Evolutionary conservation across 345 rosid genomes (phyloP), one percentile per base, ranked within the genome.

Genomic region (Hirschfeldia incana): DNA sequence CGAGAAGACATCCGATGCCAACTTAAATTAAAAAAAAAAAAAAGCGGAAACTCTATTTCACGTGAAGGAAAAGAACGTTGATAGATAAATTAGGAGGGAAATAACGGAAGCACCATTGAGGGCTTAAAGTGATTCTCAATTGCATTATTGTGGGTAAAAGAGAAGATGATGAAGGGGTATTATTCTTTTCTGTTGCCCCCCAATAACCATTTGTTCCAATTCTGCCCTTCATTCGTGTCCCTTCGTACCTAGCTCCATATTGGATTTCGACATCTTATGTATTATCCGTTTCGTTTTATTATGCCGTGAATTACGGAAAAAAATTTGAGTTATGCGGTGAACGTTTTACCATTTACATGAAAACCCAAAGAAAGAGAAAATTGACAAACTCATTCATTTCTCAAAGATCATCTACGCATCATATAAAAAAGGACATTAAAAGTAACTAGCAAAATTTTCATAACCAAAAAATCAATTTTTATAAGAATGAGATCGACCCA

Each of bases 131-230:
- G 82, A 86, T 89, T 86, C 86, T 81, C 79, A 67, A 68, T 46
- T 73, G 89, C 86, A 83, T 87, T 87, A 89, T 80, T 84, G 85
- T 74, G 71, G 75, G 76, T 60, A 69, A 84, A 77, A 78, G 79
- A 78, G 83, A 80, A 75, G 68, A 73, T 79, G 76, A 80, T 79
- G 76, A 80, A 73, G n/a, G n/a, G 62, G 78, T 74, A 80, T 76
- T 83, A 81, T 85, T 88, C 88, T 78, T 49, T 70, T 67, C 44
- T 67, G 80, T 70, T 69, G 73, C 74, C 76, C 78, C 69, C 72
- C 66, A 49, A 72, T 78, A 64, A 60, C 81, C 78, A 67, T 44
- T 66, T 72, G 27, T 72, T 82, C 74, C 76, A 72, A 65, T 64
- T 57, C 60, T 75, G 27, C 51, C 59, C 69, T 64, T 72, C 64